Evolutionary conservation across 306 rosid genomes (phyloP), one percentile per base, ranked within the genome.

Genomic region (Boehmeria nivea): DNA sequence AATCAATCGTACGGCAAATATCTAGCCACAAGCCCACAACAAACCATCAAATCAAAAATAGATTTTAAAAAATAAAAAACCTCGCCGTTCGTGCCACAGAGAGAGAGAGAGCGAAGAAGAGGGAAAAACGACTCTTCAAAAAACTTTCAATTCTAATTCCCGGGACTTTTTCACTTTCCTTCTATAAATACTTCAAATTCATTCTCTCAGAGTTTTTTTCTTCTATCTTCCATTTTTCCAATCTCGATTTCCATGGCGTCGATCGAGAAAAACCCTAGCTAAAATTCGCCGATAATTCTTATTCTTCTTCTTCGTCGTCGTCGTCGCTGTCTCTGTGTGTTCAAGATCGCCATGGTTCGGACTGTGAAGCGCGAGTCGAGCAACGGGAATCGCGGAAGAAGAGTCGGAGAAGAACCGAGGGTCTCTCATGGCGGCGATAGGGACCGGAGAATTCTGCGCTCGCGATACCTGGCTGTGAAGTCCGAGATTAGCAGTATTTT

Each of bases 401-500:
- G 23, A 43, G 57, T 5, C 36, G 36, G 36, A 31, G 36, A 26
- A 33, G 24, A 28, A 10, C 21, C 24, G n/a, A 18, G 23, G 15
- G 9, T 18, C 21, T 26, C 47, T 34, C 42, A 65, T 15, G 67
- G 26, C 20, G 33, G 24, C 50, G 43, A 43, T 27, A 31, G 45
- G 22, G 68, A 60, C 53, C 72, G 60, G 6, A 51, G 78, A 55
- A 42, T 50, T 22, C 65, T 72, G 33, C 78, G 78, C 11, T 66
- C 73, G 18, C 78, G 64, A 8, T 72, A 72, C 54, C 64, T 31
- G 34, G 66, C 61, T n/a, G 51, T 72, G 24, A 72, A 66, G 63
- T 33, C 55, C 56, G 18, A 48, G 47, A 67, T 72, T 11, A 48
- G 59, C 34, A 61, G 78, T 72, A 61, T 40, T 13, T 25, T 12